Conservation (phyloP, 192 early-diverging fungal species). For the Backusella circina region DNA sequence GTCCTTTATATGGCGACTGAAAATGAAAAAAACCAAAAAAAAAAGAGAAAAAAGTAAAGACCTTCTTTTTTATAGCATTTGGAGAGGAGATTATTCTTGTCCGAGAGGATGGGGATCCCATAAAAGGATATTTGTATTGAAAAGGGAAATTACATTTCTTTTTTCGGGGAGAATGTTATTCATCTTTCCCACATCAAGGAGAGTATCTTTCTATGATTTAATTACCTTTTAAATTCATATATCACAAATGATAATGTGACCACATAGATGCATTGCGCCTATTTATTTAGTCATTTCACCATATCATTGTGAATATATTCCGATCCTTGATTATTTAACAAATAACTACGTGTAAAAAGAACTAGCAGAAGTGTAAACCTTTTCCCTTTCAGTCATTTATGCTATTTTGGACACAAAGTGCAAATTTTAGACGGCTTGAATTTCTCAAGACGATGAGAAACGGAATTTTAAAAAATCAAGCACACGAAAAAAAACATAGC, state of each 20-base stretch:
- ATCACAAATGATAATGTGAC: background rate
- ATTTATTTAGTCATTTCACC: background rate
- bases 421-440: too few species aligned
- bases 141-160: background rate
- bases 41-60: background rate
- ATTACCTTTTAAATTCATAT: background rate
- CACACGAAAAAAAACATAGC: background rate
- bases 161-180: background rate
- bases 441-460: background rate
- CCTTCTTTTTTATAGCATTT: background rate
- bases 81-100: background rate
- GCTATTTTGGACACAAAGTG: too few species aligned
- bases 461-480: background rate
- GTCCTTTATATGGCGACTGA: background rate
- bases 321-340: background rate
- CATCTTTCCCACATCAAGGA: background rate
- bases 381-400: too few species aligned
- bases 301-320: too few species aligned
- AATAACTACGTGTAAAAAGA: too few species aligned
- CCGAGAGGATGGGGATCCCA: background rate
- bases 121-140: background rate
- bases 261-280: background rate
- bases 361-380: too few species aligned
- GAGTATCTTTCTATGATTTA: background rate
- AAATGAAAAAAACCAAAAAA: background rate